Percentiles rank a stretch among this genome's conserved stretches.
These are phyloP conservation scores for Cunninghamia lanceolata DNA, from an alignment of 75 land plant genomes.

Conservation along the genomic window DNA sequence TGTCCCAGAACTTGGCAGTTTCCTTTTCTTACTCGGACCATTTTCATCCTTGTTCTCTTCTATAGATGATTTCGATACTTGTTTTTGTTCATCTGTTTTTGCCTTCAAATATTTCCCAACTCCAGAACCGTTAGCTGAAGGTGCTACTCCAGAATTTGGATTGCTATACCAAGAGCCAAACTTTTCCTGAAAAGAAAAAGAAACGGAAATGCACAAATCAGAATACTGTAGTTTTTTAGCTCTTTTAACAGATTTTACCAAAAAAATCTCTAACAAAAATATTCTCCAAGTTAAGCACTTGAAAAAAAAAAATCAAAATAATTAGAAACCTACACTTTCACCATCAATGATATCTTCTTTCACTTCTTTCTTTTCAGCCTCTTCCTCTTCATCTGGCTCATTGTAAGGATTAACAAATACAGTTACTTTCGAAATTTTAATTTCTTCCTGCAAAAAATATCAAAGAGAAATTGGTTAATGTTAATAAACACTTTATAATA, in stretches of 20 bases:
- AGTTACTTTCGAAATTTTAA: constrained; percentile 67
- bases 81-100: constrained; percentile 13
- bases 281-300: background rate
- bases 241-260: background rate
- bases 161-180: constrained; percentile 94
- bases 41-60: constrained; percentile 14
- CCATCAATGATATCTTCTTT: constrained; percentile 46
- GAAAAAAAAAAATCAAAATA: background rate
- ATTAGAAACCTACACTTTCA: constrained; percentile 48
- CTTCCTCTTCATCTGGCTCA: constrained; percentile 89
- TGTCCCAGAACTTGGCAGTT: constrained; percentile 32
- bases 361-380: constrained; percentile 39
- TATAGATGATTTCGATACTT: constrained; percentile 1
- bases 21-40: constrained; percentile 57
- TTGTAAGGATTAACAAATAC: constrained; percentile 93
- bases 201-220: background rate
- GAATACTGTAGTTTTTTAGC: background rate
- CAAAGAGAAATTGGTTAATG: background rate
- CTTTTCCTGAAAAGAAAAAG: constrained; percentile 8
- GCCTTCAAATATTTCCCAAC: constrained; percentile 87
- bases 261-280: background rate
- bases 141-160: constrained; percentile 51
- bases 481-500: background rate
- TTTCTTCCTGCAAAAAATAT: constrained; percentile 67
- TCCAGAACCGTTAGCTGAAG: constrained; percentile 55